These are phyloP conservation scores for Capsicum chinense DNA, from an alignment of 257 asterid genomes.

Conservation along the genomic window DNA sequence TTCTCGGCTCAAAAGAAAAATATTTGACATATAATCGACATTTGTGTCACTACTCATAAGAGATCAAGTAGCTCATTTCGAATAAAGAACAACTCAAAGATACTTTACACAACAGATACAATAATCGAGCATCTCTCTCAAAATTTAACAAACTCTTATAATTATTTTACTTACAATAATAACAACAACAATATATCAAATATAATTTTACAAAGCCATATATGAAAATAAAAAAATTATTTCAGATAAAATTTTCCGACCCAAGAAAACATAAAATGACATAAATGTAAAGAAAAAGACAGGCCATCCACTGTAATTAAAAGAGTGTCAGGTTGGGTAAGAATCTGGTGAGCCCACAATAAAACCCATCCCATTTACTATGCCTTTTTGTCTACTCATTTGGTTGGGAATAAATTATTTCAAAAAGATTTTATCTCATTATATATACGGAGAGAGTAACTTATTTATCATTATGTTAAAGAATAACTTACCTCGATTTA, in stretches of 20 bases:
- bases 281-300: slow-evolving; percentile 49
- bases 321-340: slow-evolving; percentile 32
- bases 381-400: neutral
- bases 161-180: neutral
- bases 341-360: slow-evolving; percentile 40
- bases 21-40: neutral
- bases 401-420: no score
- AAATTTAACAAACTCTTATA: neutral
- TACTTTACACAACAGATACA: neutral
- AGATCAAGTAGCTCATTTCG: neutral
- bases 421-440: no score
- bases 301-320: slow-evolving; percentile 30
- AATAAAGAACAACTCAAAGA: neutral
- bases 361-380: slow-evolving; percentile 33
- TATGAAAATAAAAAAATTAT: no score
- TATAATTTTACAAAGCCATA: no score
- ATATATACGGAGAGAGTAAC: no score
- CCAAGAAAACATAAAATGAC: neutral
- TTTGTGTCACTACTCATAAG: neutral
- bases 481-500: no score
- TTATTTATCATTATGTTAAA: no score
- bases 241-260: no score
- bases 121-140: neutral
- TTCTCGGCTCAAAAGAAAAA: no score
- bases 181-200: no score